These are phyloP conservation scores for Phialophora chinensis DNA, from an alignment of 2,329 filamentous ascomycete genomes.

Conservation along the genomic window DNA sequence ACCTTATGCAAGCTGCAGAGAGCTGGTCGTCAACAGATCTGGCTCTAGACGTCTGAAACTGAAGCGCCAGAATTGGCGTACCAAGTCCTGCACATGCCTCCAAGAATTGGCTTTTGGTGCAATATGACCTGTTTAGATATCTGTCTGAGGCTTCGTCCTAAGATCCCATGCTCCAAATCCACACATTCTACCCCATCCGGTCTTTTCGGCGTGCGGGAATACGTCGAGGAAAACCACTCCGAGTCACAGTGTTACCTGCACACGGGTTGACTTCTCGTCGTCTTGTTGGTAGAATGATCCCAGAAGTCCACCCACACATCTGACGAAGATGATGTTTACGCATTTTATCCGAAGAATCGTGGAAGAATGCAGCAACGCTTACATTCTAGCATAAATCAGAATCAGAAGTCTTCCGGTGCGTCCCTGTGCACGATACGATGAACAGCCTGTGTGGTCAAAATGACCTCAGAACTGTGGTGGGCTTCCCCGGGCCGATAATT, in stretches of 20 bases:
- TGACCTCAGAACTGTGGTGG: background rate
- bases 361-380: background rate
- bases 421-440: background rate
- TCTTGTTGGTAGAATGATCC: no score
- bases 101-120: constrained; percentile 5
- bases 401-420: background rate
- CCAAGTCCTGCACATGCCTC: background rate
- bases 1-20: constrained; percentile 28
- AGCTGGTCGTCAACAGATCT: constrained; percentile 22
- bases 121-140: background rate
- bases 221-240: no score
- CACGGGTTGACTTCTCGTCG: no score
- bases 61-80: constrained; percentile 3
- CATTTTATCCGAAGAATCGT: background rate
- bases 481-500: background rate
- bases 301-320: no score
- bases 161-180: no score
- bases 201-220: no score
- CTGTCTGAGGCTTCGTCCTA: no score
- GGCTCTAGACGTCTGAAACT: constrained; percentile 16
- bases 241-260: no score
- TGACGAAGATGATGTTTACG: background rate
- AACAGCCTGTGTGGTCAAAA: background rate
- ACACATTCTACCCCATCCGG: no score
- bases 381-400: background rate